Evolutionary conservation across 257 asterid species (phyloP).

Genomic region (Euphrasia confusa): DNA sequence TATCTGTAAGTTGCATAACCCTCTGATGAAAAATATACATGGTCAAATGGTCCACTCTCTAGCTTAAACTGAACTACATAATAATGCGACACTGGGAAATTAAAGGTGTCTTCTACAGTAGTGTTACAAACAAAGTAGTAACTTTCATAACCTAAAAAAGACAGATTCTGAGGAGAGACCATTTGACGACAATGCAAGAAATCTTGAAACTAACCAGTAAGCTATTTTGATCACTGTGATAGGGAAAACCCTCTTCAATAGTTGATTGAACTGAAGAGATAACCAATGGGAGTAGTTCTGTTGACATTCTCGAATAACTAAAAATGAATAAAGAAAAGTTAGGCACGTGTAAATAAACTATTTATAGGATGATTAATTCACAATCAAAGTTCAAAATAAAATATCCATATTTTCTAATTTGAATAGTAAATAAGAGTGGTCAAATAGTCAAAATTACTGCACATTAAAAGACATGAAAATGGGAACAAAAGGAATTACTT

Average conservation of each 20-base stretch:
- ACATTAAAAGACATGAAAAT: background rate
- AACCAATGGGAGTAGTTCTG: conserved; percentile 60
- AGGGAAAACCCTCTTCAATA: conserved; percentile 56
- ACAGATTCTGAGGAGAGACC: conserved; percentile 8
- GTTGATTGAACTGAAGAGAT: conserved; percentile 60
- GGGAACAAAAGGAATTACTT: conserved; percentile 3
- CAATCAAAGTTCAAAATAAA: background rate
- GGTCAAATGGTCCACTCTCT: conserved; percentile 6
- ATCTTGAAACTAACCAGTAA: conserved; percentile 57
- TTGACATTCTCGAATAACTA: conserved; percentile 89
- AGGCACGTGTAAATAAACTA: conserved; percentile 21
- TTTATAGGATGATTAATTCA: conserved; percentile 13
- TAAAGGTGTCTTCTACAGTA: background rate
- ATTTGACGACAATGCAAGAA: conserved; percentile 15
- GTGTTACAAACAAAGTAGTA: conserved; percentile 17
- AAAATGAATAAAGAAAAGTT: conserved; percentile 21
- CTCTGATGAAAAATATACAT: conserved; percentile 8
- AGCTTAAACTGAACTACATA: conserved; percentile 9
- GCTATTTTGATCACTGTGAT: conserved; percentile 60
- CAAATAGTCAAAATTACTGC: conserved; percentile 8
- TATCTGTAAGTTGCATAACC: conserved; percentile 20
- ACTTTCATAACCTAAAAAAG: conserved; percentile 18
- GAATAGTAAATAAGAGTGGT: conserved; percentile 6
- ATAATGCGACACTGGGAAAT: background rate
- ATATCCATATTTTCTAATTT: background rate